Evolutionary conservation across 2,329 filamentous ascomycete genomes (phyloP), one percentile per base, ranked within the genome.

Genomic region (Claviceps purpurea): DNA sequence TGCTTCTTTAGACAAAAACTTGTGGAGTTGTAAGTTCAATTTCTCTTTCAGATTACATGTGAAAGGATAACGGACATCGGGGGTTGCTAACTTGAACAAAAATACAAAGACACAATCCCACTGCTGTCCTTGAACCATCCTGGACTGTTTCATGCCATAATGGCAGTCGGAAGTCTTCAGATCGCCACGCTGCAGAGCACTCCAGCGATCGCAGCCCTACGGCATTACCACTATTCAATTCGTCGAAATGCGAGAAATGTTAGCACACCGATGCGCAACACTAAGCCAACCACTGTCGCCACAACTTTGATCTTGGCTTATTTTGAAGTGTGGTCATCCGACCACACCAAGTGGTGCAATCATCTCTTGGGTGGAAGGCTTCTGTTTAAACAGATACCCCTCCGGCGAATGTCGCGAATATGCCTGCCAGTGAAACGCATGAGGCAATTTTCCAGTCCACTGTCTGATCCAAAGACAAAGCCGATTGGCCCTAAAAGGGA

Each of bases 301-400:
- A 89, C 90, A 2, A 89, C 88, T 0, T 73, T 96, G 39, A 72
- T 97, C 7, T 75, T 98, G 7, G 88, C 84, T 0, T 97, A 89
- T 65, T 97, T 95, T 61, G 93, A 97, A 65, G 87, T 96, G 18
- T 93, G 91, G 83, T 86, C 85, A 39, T 91, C 89, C 22, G 91
- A 98, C 58, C 91, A 97, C 61, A 82, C 85, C 52, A 95, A 95
- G 65, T 98, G 93, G 93, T 93, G 87, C 61, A 91, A 87, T 56
- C 93, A 97, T 68, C 73, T 97, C 40, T 81, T 87, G 47, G 93
- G 93, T 13, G 87, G 89, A 10, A 82, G 85, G 42, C 85, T 90
- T 56, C 75, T 97, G 34, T 76, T 97, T 26, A 78, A 80, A 50
- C 90, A 97, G 63, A 85, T 94, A 43, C 85, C 93, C 49, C 87